A percentile compares a stretch with the other conserved stretches of the same genome.
These are phyloP conservation scores for Euphrasia arctica DNA, from an alignment of 305 asterid species.

Conservation along the genomic window DNA sequence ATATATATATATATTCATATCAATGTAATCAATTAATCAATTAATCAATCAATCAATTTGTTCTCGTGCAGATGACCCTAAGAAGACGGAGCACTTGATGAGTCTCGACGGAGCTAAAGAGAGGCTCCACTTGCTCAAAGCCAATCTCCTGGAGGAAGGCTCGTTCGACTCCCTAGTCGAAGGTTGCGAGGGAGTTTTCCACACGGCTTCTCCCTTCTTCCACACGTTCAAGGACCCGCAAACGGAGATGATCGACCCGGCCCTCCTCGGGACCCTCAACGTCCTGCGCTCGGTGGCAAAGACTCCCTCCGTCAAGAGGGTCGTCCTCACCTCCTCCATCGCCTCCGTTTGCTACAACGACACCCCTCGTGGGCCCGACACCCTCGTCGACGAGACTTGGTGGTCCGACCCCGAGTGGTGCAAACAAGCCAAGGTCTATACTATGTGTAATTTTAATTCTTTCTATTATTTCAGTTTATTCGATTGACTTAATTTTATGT, in stretches of 20 bases:
- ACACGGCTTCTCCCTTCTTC: conserved; percentile 63
- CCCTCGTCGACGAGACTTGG: conserved; percentile 55
- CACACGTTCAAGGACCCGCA: conserved; percentile 44
- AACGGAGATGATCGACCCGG: conserved; percentile 59
- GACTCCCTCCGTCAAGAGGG: conserved; percentile 43
- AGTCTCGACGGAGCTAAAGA: conserved; percentile 64
- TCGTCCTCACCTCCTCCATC: conserved; percentile 52
- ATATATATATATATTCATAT: too few species aligned
- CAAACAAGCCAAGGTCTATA: conserved; percentile 42
- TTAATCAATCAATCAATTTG: too few species aligned
- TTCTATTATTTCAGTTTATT: too few species aligned
- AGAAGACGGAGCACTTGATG: conserved; percentile 48
- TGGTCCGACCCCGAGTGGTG: conserved; percentile 49
- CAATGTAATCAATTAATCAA: too few species aligned
- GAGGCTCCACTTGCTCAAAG: conserved; percentile 59
- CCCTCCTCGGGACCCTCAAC: conserved; percentile 59
- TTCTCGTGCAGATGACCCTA: conserved; percentile 43
- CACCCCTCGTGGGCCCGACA: conserved; percentile 47
- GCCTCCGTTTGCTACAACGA: conserved; percentile 51
- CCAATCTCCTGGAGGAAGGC: conserved; percentile 57
- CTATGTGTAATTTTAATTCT: too few species aligned
- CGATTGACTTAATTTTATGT: not conserved
- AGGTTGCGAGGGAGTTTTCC: conserved; percentile 61
- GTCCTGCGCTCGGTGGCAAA: conserved; percentile 55
- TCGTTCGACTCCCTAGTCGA: conserved; percentile 54